Evolutionary conservation across 495 filamentous ascomycete genomes (phyloP), one percentile per base, ranked within the genome.

Genomic region (Aspergillus indologenus): DNA sequence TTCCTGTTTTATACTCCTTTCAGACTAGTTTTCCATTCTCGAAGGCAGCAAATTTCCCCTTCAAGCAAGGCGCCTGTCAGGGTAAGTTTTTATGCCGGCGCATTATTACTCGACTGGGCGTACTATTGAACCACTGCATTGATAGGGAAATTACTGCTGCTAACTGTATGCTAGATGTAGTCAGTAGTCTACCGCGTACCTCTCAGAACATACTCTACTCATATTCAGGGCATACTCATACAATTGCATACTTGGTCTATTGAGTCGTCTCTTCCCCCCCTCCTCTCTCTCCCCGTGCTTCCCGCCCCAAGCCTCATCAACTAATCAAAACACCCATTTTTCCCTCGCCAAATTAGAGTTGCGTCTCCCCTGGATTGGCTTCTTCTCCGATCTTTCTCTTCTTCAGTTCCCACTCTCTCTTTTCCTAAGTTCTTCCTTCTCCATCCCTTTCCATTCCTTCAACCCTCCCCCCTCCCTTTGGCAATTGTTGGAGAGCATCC

Each of bases 401-500:
- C 20, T 45, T 20, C 34, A 11, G 2, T 11, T 40, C 34, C 12
- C 34, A 9, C 34, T 51, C 46, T 15, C 9, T 14, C 45, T 24
- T 42, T 42, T 34, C 47, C 23, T 53, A 3, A 14, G 4, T 9
- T 9, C 26, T 29, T 29, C 26, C n/a, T n/a, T 29, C 26, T 29
- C 9, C 9, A 29, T 29, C 26, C 34, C 34, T 15, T 40, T 40
- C 34, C 34, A 40, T 40, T 40, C 34, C 12, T 40, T 40, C 12
- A 40, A 11, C 12, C 19, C 50, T 40, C 15, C 59, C 58, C 45
- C 60, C 63, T 60, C 56, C 56, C 52, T 56, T 56, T 42, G 45
- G 58, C 63, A 59, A 57, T 64, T 62, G 54, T 58, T 57, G 64
- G 58, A 59, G 56, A 58, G 29, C 55, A 29, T 24, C 14, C 31